These are phyloP conservation scores for Sphaerulina vaccinii DNA, from an alignment of 2,329 filamentous ascomycete genomes.

Conservation along the genomic window DNA sequence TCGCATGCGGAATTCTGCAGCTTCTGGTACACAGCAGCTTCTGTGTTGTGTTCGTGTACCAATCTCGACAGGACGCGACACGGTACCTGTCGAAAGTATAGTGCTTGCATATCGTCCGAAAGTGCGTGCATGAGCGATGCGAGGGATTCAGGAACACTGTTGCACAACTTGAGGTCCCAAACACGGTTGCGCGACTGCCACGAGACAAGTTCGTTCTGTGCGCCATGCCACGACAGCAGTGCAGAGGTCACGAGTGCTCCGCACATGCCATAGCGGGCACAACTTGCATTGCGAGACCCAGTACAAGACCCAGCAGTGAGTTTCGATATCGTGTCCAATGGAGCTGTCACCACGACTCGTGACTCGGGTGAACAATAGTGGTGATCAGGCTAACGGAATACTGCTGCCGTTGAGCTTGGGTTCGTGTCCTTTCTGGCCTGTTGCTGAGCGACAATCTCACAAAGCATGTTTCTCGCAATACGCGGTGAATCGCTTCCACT, in stretches of 20 bases:
- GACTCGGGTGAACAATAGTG: constrained; percentile 13
- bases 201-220: constrained; percentile 21
- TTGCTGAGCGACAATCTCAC: constrained; percentile 5
- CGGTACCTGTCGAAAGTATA: constrained; percentile 24
- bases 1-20: constrained; percentile 21
- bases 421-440: not conserved
- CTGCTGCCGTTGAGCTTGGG: constrained; percentile 1
- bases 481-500: constrained; percentile 23
- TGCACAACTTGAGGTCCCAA: constrained; percentile 15
- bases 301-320: constrained; percentile 11
- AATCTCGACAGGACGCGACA: constrained; percentile 22
- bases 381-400: constrained; percentile 12
- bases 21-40: constrained; percentile 27
- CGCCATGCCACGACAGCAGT: constrained; percentile 18
- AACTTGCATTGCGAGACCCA: constrained; percentile 2
- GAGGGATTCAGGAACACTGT: constrained; percentile 19
- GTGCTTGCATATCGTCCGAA: constrained; percentile 24
- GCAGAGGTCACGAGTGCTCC: constrained; percentile 19
- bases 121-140: constrained; percentile 14
- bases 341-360: constrained; percentile 2
- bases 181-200: constrained; percentile 28
- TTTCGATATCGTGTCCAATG: constrained; percentile 12
- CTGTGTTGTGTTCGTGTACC: constrained; percentile 9
- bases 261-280: constrained; percentile 18
- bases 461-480: constrained; percentile 9